A percentile compares a stretch with the other conserved stretches of the same genome.
Conservation (phyloP, 331 rosid genomes). For the Malus hybrid region DNA sequence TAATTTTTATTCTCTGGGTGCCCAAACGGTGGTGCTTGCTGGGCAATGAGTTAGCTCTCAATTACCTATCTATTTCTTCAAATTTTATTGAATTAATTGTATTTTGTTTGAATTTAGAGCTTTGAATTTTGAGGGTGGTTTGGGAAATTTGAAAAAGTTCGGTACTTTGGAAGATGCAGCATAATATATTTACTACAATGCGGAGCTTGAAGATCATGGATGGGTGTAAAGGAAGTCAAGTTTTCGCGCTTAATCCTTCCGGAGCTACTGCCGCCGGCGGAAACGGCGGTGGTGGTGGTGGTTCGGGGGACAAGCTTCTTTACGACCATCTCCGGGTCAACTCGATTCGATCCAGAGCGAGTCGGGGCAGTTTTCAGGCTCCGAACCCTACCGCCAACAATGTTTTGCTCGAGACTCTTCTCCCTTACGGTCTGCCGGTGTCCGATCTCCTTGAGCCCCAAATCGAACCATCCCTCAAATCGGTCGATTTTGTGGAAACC, state of each 20-base stretch:
- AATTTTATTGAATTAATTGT: not conserved
- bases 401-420: constrained; percentile 31
- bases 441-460: constrained; percentile 60
- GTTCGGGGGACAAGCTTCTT: constrained; percentile 50
- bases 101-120: not conserved
- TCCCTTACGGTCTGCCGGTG: constrained; percentile 62
- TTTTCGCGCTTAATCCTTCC: constrained; percentile 47
- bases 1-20: too few species aligned
- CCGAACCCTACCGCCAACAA: constrained; percentile 23
- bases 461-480: constrained; percentile 38
- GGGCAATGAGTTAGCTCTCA: constrained; percentile 3
- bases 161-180: constrained; percentile 44
- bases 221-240: constrained; percentile 74
- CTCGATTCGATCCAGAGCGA: constrained; percentile 38
- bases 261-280: constrained; percentile 1
- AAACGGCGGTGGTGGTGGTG: constrained; percentile 3
- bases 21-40: constrained; percentile 33
- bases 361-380: constrained; percentile 15
- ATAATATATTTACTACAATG: constrained; percentile 58
- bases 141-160: not conserved
- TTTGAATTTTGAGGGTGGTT: not conserved
- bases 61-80: not conserved
- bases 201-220: constrained; percentile 81
- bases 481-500: constrained; percentile 43
- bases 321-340: constrained; percentile 44